These are phyloP conservation scores for Tulasnella calospora DNA, from an alignment of 768 basidiomycete species.

Conservation along the genomic window DNA sequence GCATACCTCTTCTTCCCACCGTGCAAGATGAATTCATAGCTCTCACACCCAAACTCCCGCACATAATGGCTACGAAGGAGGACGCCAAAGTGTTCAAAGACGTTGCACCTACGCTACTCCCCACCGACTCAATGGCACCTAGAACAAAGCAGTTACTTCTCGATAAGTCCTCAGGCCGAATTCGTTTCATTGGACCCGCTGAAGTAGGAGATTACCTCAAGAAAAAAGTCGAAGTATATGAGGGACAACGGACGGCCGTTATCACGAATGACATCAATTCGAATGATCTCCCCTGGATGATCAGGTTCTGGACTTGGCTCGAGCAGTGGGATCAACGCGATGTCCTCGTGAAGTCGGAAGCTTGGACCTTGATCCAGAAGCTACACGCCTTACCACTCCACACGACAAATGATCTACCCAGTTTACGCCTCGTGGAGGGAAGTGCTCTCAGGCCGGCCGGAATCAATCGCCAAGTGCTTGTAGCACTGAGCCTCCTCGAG, in stretches of 20 bases:
- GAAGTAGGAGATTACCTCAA: neutral
- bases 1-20: neutral
- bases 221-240: neutral
- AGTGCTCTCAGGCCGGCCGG: neutral
- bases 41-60: no score
- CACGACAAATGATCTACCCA: neutral
- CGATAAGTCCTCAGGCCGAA: neutral
- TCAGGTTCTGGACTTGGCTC: conserved; percentile 47
- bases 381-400: neutral
- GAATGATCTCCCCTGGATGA: conserved; percentile 36
- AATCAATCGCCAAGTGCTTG: neutral
- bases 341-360: neutral
- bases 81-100: neutral
- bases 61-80: neutral
- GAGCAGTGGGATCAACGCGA: conserved; percentile 30
- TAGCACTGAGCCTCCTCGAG: neutral
- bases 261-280: conserved; percentile 25
- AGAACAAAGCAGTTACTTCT: neutral
- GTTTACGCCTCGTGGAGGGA: neutral
- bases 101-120: neutral
- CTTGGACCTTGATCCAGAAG: neutral
- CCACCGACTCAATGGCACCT: neutral
- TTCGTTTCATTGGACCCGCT: neutral
- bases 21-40: neutral
- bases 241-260: neutral